Evolutionary conservation across 2,329 filamentous ascomycete species (phyloP).

Genomic region (Trichoderma semiorbis): DNA sequence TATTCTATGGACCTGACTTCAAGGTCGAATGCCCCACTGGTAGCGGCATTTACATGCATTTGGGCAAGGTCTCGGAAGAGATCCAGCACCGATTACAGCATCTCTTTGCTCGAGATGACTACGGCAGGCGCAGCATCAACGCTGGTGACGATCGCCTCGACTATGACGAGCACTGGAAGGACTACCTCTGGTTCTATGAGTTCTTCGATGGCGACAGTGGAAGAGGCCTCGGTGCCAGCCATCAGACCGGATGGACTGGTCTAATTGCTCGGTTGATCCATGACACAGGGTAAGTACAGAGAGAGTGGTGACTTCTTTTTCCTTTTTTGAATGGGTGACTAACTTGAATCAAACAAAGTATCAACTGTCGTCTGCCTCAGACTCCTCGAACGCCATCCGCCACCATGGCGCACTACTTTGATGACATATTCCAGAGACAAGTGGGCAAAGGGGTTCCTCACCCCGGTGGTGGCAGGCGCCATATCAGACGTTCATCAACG

Average conservation of each 20-base stretch:
- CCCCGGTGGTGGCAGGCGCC: conserved; percentile 42
- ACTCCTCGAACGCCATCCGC: conserved; percentile 84
- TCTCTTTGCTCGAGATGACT: conserved; percentile 78
- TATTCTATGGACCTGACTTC: conserved; percentile 88
- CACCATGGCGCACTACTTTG: conserved; percentile 90
- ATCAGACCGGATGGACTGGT: conserved; percentile 96
- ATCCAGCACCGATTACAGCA: conserved; percentile 93
- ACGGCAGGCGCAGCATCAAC: conserved; percentile 86
- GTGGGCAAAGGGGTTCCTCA: conserved; percentile 36
- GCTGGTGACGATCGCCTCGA: conserved; percentile 80
- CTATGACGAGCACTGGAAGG: conserved; percentile 90
- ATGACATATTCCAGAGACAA: conserved; percentile 69
- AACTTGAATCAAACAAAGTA: conserved; percentile 46
- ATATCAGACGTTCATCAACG: conserved; percentile 74
- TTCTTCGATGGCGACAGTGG: conserved; percentile 94
- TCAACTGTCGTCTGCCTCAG: conserved; percentile 86
- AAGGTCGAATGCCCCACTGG: conserved; percentile 92
- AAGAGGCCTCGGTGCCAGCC: conserved; percentile 83
- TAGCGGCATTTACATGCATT: conserved; percentile 91
- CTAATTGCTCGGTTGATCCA: conserved; percentile 96
- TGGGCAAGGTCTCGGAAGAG: conserved; percentile 91
- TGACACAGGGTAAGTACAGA: conserved; percentile 76
- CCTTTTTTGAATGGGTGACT: not conserved
- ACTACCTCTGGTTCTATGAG: conserved; percentile 84
- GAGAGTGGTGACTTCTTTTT: not conserved